These are phyloP conservation scores for Plenodomus biglobosus DNA, from an alignment of 2,329 filamentous ascomycete genomes.

Conservation along the genomic window DNA sequence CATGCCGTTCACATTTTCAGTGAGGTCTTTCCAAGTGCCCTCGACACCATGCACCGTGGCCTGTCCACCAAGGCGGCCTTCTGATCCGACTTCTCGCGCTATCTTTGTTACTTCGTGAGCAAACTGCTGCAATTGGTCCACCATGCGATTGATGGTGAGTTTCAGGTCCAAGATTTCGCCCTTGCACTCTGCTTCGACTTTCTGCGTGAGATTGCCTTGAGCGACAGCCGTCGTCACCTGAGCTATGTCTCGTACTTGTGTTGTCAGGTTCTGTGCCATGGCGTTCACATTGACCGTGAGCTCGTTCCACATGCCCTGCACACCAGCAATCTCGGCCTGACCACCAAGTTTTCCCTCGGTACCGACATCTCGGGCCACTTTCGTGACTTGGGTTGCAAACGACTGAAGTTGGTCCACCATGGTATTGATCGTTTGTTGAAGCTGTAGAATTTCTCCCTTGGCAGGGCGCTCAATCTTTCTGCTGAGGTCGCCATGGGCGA, in stretches of 20 bases:
- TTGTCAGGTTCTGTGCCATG: constrained; percentile 57
- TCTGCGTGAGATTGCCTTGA: constrained; percentile 54
- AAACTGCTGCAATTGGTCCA: constrained; percentile 56
- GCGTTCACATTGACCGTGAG: constrained; percentile 60
- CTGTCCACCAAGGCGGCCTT: constrained; percentile 55
- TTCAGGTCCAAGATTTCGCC: constrained; percentile 56
- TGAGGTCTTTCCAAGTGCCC: constrained; percentile 57
- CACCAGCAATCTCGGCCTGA: constrained; percentile 65
- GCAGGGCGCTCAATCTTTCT: constrained; percentile 96
- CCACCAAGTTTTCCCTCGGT: constrained; percentile 65
- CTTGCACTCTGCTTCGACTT: constrained; percentile 56
- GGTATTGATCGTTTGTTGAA: constrained; percentile 83
- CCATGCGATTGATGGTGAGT: constrained; percentile 57
- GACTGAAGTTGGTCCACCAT: constrained; percentile 69
- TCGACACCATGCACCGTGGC: constrained; percentile 57
- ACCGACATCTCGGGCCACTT: constrained; percentile 65
- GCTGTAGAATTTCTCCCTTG: constrained; percentile 87
- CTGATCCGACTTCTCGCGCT: constrained; percentile 55
- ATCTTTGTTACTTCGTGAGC: constrained; percentile 57
- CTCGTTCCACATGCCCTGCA: constrained; percentile 68
- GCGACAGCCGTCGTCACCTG: constrained; percentile 57
- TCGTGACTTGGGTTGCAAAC: constrained; percentile 66
- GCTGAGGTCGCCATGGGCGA: constrained; percentile 89
- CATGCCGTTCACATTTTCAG: constrained; percentile 58
- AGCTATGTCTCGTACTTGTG: constrained; percentile 57